Percentiles rank a stretch among this genome's conserved stretches.
These are phyloP conservation scores for Maudiozyma barnettii DNA, from an alignment of 805 yeast genomes.

Conservation along the genomic window DNA sequence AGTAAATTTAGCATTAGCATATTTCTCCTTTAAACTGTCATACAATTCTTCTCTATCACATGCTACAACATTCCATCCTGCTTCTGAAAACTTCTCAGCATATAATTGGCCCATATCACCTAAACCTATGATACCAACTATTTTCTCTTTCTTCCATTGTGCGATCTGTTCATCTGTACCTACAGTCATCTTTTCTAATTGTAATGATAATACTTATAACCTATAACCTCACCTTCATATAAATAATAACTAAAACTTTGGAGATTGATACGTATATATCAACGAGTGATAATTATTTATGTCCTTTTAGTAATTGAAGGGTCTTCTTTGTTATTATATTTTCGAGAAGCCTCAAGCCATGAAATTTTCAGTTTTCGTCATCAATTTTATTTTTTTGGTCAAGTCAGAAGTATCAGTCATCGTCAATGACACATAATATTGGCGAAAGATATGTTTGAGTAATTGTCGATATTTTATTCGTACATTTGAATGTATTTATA, in stretches of 20 bases:
- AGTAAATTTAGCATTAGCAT: constrained; percentile 37
- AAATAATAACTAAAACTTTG: too few species aligned
- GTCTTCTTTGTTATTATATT: too few species aligned
- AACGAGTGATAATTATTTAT: too few species aligned
- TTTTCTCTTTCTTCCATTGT: constrained; percentile 38
- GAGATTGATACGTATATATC: too few species aligned
- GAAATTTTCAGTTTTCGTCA: too few species aligned
- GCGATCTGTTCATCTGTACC: constrained; percentile 11
- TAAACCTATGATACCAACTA: constrained; percentile 84
- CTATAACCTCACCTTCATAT: too few species aligned
- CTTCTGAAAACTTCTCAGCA: constrained; percentile 64
- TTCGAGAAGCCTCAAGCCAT: too few species aligned
- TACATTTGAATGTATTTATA: too few species aligned
- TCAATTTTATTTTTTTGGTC: too few species aligned
- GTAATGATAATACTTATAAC: too few species aligned
- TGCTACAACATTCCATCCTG: constrained; percentile 85
- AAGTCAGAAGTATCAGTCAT: not conserved
- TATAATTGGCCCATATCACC: constrained; percentile 96
- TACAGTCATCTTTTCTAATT: not conserved
- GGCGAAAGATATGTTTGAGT: not conserved
- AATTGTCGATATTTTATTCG: too few species aligned
- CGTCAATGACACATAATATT: not conserved
- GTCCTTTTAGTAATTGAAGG: too few species aligned
- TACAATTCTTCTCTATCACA: constrained; percentile 71
- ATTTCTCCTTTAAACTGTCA: constrained; percentile 36